phyloP scores from a whole-genome alignment of 768 basidiomycete species.

The Mycena pura region DNA sequence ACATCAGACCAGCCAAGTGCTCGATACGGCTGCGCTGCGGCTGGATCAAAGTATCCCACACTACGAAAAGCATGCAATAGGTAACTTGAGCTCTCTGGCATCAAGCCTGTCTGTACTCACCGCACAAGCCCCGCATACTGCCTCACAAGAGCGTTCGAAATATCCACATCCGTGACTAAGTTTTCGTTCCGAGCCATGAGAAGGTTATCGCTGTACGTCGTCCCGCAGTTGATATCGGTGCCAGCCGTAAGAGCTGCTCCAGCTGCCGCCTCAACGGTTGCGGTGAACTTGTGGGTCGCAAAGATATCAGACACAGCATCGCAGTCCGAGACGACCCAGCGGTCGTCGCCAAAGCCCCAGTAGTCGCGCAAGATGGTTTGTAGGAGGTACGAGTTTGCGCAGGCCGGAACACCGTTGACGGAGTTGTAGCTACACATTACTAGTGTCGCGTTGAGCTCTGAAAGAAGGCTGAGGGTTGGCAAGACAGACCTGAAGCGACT shows the following conservation, averaged over 20 bases:
- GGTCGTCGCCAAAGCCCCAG: constrained; percentile 55
- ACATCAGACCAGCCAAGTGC: constrained; percentile 55
- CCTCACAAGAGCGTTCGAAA: constrained; percentile 50
- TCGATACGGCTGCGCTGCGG: constrained; percentile 55
- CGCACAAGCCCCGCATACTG: constrained; percentile 62
- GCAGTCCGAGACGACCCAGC: constrained; percentile 64
- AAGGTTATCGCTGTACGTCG: constrained; percentile 50
- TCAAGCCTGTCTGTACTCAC: constrained; percentile 35
- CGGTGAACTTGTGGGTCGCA: constrained; percentile 50
- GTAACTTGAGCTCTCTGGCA: not conserved
- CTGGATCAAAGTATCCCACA: constrained; percentile 63
- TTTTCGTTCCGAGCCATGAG: constrained; percentile 55
- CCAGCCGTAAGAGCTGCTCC: constrained; percentile 58
- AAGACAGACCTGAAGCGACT: not conserved
- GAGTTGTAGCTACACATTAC: constrained; percentile 70
- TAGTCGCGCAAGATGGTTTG: constrained; percentile 56
- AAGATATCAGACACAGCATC: constrained; percentile 55
- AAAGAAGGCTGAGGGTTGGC: no score
- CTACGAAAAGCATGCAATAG: constrained; percentile 32
- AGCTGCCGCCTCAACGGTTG: constrained; percentile 50
- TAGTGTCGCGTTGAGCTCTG: constrained; percentile 34
- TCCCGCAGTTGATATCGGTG: constrained; percentile 63
- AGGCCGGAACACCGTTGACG: constrained; percentile 63
- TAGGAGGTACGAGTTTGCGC: constrained; percentile 58
- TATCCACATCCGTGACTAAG: constrained; percentile 49